Evolutionary conservation across 2,329 filamentous ascomycete species (phyloP).

Genomic region (Cercospora canescens): DNA sequence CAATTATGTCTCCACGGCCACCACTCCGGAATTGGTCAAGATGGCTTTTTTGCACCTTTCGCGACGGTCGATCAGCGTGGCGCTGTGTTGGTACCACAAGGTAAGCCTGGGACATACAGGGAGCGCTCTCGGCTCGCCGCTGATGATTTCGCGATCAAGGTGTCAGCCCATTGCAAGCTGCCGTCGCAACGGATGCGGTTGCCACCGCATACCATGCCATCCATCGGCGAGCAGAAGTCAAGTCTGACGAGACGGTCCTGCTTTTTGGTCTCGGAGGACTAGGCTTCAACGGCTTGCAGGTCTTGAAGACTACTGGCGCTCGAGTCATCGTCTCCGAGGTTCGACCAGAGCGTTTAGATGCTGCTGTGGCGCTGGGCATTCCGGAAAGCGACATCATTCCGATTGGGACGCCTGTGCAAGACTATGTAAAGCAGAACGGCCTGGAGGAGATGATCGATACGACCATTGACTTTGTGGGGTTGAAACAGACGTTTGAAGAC

Average conservation of each 20-base stretch:
- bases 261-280: not conserved
- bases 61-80: not conserved
- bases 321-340: not conserved
- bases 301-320: not conserved
- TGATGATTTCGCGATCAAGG: not conserved
- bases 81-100: not conserved
- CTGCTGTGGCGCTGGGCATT: not conserved
- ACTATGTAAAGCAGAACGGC: not conserved
- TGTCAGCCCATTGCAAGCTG: not conserved
- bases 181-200: not conserved
- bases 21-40: not conserved
- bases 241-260: not conserved
- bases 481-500: slow-evolving; percentile 41
- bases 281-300: not conserved
- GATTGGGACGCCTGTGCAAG: not conserved
- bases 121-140: not conserved
- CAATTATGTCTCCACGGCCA: not conserved
- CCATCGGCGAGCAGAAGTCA: not conserved
- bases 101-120: not conserved
- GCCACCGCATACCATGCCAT: not conserved
- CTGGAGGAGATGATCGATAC: slow-evolving; percentile 18
- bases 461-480: slow-evolving; percentile 23
- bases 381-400: not conserved
- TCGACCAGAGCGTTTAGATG: not conserved
- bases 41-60: not conserved